These are phyloP conservation scores for Vickermania spadyakhi DNA, from an alignment of 208 protist genomes.

Conservation along the genomic window DNA sequence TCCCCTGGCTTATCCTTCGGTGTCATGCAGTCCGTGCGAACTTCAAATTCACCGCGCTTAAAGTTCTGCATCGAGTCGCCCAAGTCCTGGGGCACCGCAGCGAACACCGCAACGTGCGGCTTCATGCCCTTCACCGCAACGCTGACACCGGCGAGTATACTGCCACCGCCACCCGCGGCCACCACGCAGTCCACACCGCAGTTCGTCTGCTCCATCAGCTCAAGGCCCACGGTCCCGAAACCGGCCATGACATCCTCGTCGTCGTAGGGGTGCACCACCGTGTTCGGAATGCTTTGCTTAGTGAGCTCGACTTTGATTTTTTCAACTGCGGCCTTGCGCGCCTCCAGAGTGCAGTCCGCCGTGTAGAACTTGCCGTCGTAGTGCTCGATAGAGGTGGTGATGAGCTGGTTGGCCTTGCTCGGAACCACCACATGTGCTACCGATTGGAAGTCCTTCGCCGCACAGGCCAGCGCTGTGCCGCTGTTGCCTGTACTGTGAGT, in stretches of 20 bases:
- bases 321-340: slow-evolving; percentile 21
- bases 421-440: slow-evolving; percentile 88
- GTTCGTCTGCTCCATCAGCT: slow-evolving; percentile 83
- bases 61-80: slow-evolving; percentile 21
- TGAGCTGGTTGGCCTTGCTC: slow-evolving; percentile 52
- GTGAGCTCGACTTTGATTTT: slow-evolving; percentile 35
- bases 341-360: slow-evolving; percentile 40
- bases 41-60: slow-evolving; percentile 27
- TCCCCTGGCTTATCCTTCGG: not conserved
- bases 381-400: slow-evolving; percentile 56
- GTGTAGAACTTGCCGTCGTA: slow-evolving; percentile 40
- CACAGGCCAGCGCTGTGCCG: slow-evolving; percentile 85
- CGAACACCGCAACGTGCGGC: slow-evolving; percentile 82
- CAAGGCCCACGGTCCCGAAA: slow-evolving; percentile 78
- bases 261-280: slow-evolving; percentile 89
- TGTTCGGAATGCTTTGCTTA: slow-evolving; percentile 39
- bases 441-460: slow-evolving; percentile 61
- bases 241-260: slow-evolving; percentile 88
- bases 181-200: slow-evolving; percentile 77
- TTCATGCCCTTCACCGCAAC: slow-evolving; percentile 86
- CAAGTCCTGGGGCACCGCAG: slow-evolving; percentile 49
- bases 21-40: not conserved
- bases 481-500: slow-evolving; percentile 90
- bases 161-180: slow-evolving; percentile 81
- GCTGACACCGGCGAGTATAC: slow-evolving; percentile 79